Percentiles rank a stretch among this genome's conserved stretches.
Evolutionary conservation across 352 stramenopile genomes (phyloP).

Genomic region (Aphanomyces invadans): DNA sequence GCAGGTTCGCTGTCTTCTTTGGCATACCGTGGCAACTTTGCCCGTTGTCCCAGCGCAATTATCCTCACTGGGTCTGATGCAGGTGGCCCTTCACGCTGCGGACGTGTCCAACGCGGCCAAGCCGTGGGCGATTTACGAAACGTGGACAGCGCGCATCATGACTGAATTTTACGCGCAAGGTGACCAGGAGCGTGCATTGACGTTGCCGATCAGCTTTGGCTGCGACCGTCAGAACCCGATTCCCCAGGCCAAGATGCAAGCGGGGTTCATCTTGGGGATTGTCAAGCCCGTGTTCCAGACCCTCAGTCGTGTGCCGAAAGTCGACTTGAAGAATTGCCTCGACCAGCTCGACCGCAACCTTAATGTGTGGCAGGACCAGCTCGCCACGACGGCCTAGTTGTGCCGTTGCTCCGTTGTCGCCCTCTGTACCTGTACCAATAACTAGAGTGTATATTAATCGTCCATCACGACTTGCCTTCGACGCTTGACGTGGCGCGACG

Average conservation of each 20-base stretch:
- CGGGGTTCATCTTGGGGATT: slow-evolving; percentile 92
- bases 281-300: slow-evolving; percentile 68
- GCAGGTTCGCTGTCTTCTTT: slow-evolving; percentile 25
- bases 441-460: neutral
- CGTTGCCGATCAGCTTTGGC: slow-evolving; percentile 81
- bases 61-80: slow-evolving; percentile 20
- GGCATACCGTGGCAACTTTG: neutral
- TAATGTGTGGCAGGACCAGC: slow-evolving; percentile 56
- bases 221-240: slow-evolving; percentile 86
- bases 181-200: slow-evolving; percentile 86
- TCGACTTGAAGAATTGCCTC: slow-evolving; percentile 51
- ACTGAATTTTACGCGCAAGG: slow-evolving; percentile 93
- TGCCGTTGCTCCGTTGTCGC: neutral
- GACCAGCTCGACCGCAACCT: slow-evolving; percentile 60
- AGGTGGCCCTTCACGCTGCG: slow-evolving; percentile 80
- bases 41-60: neutral
- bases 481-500: slow-evolving; percentile 21
- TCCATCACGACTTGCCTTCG: neutral
- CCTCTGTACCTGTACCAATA: slow-evolving; percentile 7
- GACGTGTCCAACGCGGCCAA: slow-evolving; percentile 93
- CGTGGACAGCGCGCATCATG: slow-evolving; percentile 87
- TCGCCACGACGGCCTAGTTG: slow-evolving; percentile 27
- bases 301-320: slow-evolving; percentile 45
- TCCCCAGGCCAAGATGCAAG: slow-evolving; percentile 82
- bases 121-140: slow-evolving; percentile 55